Base-by-base conservation (phyloP, 2,329 filamentous ascomycete species). In the Colletotrichum cereale region DNA sequence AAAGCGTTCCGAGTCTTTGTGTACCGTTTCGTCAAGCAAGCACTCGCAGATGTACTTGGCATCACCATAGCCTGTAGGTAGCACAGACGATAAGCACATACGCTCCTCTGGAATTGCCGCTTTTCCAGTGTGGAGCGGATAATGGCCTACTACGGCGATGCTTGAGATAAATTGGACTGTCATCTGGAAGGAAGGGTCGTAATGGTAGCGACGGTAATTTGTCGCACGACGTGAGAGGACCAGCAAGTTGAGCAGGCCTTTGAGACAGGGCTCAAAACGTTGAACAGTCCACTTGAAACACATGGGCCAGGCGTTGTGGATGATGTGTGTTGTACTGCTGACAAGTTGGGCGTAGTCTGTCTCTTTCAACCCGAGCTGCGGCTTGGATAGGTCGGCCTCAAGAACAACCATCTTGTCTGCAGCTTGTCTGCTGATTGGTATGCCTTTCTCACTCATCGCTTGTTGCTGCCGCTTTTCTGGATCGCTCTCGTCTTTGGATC, bases 281-380 rank as follows among this genome's bases (percentile, higher is more conserved):
- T 65, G 61, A 0, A 86, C 5, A 0, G 82, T 75, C 3, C 84
- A 78, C 60, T 78, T 85, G 11, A 75, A 76, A 64, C 79, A 84
- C 85, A 88, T 87, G 0, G 82, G 83, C 85, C 85, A 88, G 0
- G 85, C 86, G 60, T 84, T 87, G 75, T 88, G 86, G 26, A 86
- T 67, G 50, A 89, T 82, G 69, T 87, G 84, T 0, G 87, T 89
- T 11, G 84, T 84, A 2, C 63, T 74, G 0, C 73, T n/a, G 0
- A 78, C 74, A 0, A 89, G 79, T 0, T 61, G 29, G 2, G 76
- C 50, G 73, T 88, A 88, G 1, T 80, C 77, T 5, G 74, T 50
- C 0, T 67, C 21, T 0, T 77, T 29, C 0, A 89, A 78, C 0
- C 86, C 87, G 0, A 89, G 80, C 3, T 74, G 66, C 0, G 81